Percentiles rank a stretch among this genome's conserved stretches.
phyloP scores from a whole-genome alignment of 441 rosid species.

The Adansonia gregorii region DNA sequence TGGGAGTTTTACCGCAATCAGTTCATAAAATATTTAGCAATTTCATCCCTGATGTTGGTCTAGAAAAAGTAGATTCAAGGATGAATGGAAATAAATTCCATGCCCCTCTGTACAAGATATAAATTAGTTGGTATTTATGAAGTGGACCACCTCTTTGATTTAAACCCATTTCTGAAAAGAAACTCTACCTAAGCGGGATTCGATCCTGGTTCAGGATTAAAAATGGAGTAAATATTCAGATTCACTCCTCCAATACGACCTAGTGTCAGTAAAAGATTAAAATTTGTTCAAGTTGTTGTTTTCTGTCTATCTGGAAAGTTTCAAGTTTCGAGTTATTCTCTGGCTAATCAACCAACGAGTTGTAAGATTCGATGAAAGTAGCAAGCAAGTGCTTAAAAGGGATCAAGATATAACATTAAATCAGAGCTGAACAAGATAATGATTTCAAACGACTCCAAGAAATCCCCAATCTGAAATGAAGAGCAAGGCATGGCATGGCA shows the following conservation, averaged over 20 bases:
- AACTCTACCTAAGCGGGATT: background rate
- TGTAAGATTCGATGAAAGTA: slow-evolving; percentile 27
- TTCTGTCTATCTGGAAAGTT: slow-evolving; percentile 1
- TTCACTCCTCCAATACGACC: background rate
- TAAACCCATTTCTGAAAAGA: slow-evolving; percentile 10
- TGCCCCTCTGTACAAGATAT: background rate
- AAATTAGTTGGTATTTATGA: background rate
- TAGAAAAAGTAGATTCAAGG: too few species aligned
- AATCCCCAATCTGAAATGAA: background rate
- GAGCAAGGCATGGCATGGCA: background rate
- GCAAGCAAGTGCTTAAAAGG: background rate
- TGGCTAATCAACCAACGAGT: slow-evolving; percentile 1
- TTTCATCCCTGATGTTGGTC: background rate
- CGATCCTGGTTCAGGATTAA: background rate
- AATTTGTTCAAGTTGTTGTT: background rate
- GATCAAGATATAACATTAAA: background rate
- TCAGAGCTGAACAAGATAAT: background rate
- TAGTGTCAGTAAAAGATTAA: background rate
- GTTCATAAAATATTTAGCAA: background rate
- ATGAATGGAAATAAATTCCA: background rate
- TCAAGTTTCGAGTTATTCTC: background rate
- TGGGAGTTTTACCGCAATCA: background rate
- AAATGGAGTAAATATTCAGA: slow-evolving; percentile 3
- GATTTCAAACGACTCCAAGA: background rate
- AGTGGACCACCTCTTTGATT: slow-evolving; percentile 21